Evolutionary conservation across 2,329 filamentous ascomycete genomes (phyloP).

Genomic region (Talaromyces pinophilus): DNA sequence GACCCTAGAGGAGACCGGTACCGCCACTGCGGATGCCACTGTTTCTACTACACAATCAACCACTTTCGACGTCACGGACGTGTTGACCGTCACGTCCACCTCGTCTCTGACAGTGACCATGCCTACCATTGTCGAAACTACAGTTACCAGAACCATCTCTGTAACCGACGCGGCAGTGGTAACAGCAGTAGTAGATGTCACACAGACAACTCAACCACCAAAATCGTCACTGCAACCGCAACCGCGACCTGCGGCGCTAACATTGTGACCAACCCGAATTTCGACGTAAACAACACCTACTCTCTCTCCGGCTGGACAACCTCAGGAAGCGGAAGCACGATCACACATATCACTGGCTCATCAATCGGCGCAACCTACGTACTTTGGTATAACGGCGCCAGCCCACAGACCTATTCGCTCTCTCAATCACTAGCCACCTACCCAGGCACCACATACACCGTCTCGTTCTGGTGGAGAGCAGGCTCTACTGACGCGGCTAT

Average conservation of each 20-base stretch:
- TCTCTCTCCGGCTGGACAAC: not conserved
- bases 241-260: not conserved
- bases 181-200: not conserved
- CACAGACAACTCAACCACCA: not conserved
- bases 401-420: not conserved
- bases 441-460: not conserved
- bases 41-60: not conserved
- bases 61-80: not conserved
- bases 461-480: constrained; percentile 2
- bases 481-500: not conserved
- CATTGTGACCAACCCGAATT: constrained; percentile 2
- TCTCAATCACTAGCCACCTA: not conserved
- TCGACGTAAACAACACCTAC: not conserved
- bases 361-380: not conserved
- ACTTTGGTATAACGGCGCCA: not conserved
- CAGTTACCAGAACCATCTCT: not conserved
- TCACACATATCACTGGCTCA: not conserved
- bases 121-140: not conserved
- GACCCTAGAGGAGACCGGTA: not conserved
- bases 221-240: not conserved
- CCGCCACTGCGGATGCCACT: constrained; percentile 1
- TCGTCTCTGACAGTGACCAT: not conserved
- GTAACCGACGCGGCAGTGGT: not conserved
- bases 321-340: not conserved
- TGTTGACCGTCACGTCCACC: not conserved